Evolutionary conservation across 2,329 filamentous ascomycete species (phyloP), one percentile per base, ranked within the genome.

Genomic region (Xylariaceae sp.): DNA sequence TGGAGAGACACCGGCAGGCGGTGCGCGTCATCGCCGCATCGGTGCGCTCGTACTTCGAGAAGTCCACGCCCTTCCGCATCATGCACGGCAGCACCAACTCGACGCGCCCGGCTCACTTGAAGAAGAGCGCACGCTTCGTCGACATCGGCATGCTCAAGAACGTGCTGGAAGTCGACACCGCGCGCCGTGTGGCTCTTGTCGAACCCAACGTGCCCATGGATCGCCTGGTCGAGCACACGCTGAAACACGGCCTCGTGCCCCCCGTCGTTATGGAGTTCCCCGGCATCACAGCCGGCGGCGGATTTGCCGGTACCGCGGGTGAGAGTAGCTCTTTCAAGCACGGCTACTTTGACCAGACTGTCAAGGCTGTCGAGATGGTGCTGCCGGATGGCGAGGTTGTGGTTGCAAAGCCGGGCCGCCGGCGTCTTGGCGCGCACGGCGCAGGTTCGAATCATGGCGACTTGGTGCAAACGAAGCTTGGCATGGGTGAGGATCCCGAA

Each of bases 151-250:
- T 76, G 2, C 79, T 92, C 2, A 76, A 75, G 65, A 77, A 86
- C 71, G 86, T 92, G 30, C 76, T 92, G 39, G 74, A 78, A 9
- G 81, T 92, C 59, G 81, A 91, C 71, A 68, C 74, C 1, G 69
- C 74, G 6, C 70, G 70, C 1, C 79, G 79, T 56, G 86, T 80
- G 5, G 88, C 86, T 3, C 77, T 90, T 23, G 87, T 90, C 47
- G 87, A 91, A 75, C 87, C 88, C 55, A 91, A 90, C 67, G 88
- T 90, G 9, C 82, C 87, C 30, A 89, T 91, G 87, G 88, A 90
- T 73, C 75, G 78, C 0, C 80, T 91, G 15, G 86, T 89, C 54
- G 83, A 86, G 68, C 76, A 78, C 30, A 89, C 87, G 0, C 76
- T 90, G 47, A 76, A 76, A n/a, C 77, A 88, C 68, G 84, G 84